phyloP scores from a whole-genome alignment of 139 green algal genomes.

The Microglena sp. region DNA sequence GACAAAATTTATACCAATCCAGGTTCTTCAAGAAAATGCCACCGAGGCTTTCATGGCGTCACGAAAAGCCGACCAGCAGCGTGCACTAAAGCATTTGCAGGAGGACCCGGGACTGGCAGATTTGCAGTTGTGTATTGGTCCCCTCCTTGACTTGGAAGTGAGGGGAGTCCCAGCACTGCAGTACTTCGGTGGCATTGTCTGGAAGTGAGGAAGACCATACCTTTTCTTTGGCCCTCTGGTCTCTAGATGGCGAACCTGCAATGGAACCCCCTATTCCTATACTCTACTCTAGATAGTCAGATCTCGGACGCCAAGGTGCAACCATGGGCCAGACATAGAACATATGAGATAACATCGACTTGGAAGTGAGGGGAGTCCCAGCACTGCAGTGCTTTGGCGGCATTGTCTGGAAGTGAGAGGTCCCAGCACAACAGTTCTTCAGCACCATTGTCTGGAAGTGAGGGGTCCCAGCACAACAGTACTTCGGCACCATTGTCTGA shows the following conservation, averaged over 20 bases:
- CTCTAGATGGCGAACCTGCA: not conserved
- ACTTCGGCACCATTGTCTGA: too few relatives aligned
- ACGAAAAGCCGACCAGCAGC: constrained; percentile 71
- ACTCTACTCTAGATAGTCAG: not conserved
- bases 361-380: constrained; percentile 79
- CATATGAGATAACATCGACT: too few relatives aligned
- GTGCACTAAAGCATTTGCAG: constrained; percentile 61
- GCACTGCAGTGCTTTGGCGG: constrained; percentile 57
- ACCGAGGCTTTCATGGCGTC: constrained; percentile 57
- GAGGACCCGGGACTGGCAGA: constrained; percentile 57
- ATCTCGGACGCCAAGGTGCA: too few relatives aligned
- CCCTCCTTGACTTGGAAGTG: constrained; percentile 91
- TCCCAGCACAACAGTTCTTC: not conserved
- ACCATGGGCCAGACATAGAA: too few relatives aligned
- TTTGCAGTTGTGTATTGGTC: constrained; percentile 71
- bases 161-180: constrained; percentile 55
- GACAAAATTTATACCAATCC: too few relatives aligned
- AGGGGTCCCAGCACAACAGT: too few relatives aligned
- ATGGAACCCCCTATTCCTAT: not conserved
- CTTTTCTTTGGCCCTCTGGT: not conserved
- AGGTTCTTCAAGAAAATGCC: constrained; percentile 39
- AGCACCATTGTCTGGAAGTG: not conserved
- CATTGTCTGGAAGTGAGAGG: not conserved
- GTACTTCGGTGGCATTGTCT: constrained; percentile 41
- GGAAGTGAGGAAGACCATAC: not conserved